Evolutionary conservation across 805 yeast species (phyloP).

Genomic region (Blastobotrys chiropterorum): DNA sequence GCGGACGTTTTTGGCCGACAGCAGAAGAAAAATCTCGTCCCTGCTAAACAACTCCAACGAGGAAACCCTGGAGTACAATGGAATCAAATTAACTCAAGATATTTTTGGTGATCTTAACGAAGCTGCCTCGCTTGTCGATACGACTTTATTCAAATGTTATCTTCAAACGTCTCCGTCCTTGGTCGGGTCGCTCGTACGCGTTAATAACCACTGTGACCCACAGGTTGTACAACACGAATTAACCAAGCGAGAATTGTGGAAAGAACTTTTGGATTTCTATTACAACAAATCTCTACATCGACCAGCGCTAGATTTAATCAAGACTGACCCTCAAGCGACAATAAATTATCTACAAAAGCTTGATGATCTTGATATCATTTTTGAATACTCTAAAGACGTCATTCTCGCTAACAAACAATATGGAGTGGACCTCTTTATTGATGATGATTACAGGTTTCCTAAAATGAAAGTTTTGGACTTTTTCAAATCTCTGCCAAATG

Average conservation of each 20-base stretch:
- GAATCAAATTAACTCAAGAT: conserved; percentile 22
- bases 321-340: conserved; percentile 24
- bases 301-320: conserved; percentile 59
- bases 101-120: conserved; percentile 28
- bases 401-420: conserved; percentile 34
- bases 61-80: conserved; percentile 17
- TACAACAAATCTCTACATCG: conserved; percentile 54
- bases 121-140: conserved; percentile 53
- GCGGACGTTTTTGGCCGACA: conserved; percentile 43
- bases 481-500: conserved; percentile 29
- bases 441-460: conserved; percentile 54
- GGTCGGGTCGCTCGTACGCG: conserved; percentile 75
- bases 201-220: conserved; percentile 68
- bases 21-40: conserved; percentile 40
- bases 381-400: conserved; percentile 52
- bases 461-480: conserved; percentile 47
- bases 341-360: conserved; percentile 19
- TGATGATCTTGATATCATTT: conserved; percentile 46
- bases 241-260: conserved; percentile 32
- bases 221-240: conserved; percentile 53
- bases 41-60: conserved; percentile 13
- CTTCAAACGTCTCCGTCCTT: conserved; percentile 60
- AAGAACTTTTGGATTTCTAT: conserved; percentile 75
- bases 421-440: conserved; percentile 54
- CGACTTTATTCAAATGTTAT: conserved; percentile 72